A percentile compares a stretch with the other conserved stretches of the same genome.
Conservation (phyloP, 2,329 filamentous ascomycete genomes). For the Colletotrichum sp. region DNA sequence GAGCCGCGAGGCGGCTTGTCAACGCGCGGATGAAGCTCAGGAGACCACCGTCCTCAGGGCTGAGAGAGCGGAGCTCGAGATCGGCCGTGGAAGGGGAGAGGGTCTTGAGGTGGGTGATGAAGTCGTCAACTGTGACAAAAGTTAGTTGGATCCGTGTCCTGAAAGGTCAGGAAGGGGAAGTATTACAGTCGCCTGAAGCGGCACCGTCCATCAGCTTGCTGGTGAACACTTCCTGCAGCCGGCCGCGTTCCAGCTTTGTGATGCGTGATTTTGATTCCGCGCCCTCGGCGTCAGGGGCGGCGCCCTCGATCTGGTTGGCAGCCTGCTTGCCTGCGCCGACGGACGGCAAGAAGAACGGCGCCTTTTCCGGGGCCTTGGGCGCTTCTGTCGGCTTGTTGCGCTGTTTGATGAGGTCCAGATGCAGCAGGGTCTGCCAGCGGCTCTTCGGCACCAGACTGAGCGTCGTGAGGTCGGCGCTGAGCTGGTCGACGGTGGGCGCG, state of each 20-base stretch:
- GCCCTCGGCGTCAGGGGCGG: constrained; percentile 35
- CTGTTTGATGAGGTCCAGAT: constrained; percentile 89
- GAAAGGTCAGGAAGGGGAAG: background rate
- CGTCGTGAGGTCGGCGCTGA: constrained; percentile 83
- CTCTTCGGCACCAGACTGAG: constrained; percentile 88
- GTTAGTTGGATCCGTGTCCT: constrained; percentile 23
- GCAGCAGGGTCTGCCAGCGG: constrained; percentile 91
- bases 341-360: constrained; percentile 91
- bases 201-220: constrained; percentile 59
- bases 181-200: constrained; percentile 64
- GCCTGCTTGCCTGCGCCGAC: constrained; percentile 44
- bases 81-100: constrained; percentile 87
- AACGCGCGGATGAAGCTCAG: constrained; percentile 81
- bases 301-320: constrained; percentile 18
- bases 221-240: constrained; percentile 63
- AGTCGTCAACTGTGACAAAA: constrained; percentile 55
- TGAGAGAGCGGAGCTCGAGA: constrained; percentile 85
- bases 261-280: constrained; percentile 63
- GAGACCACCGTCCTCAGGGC: constrained; percentile 69
- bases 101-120: constrained; percentile 79
- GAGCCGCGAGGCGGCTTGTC: constrained; percentile 69
- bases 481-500: constrained; percentile 70
- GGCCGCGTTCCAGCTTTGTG: constrained; percentile 65
- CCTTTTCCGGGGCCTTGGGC: constrained; percentile 90
- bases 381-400: constrained; percentile 94